Conservation (phyloP, 2,329 filamentous ascomycete genomes). For the Kalaharituber pfeilii region DNA sequence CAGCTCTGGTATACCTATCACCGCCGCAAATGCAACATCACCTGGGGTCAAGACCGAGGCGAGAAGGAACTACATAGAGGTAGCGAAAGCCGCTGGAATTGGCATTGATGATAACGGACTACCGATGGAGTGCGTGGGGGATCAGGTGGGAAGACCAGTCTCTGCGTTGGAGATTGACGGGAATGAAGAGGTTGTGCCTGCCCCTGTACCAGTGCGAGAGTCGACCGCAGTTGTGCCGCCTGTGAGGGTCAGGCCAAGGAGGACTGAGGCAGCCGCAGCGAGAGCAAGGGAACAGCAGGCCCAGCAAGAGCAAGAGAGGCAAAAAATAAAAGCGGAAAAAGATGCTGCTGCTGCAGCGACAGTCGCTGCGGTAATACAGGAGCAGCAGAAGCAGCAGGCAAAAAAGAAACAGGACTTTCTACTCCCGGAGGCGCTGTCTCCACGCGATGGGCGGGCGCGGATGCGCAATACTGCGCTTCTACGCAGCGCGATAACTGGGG, state of each 20-base stretch:
- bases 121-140: conserved; percentile 15
- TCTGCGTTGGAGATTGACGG: conserved; percentile 2
- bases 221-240: conserved; percentile 8
- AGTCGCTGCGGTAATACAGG: neutral
- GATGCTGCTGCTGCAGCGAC: neutral
- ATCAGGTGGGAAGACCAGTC: conserved; percentile 8
- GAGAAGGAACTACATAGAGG: conserved; percentile 19
- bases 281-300: neutral
- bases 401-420: conserved; percentile 12
- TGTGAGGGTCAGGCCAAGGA: neutral
- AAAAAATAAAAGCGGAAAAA: conserved; percentile 5
- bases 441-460: conserved; percentile 18
- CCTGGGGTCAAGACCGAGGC: conserved; percentile 8
- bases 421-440: conserved; percentile 17
- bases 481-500: neutral
- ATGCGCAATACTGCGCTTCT: conserved; percentile 10
- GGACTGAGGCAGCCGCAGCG: conserved; percentile 4
- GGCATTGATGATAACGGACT: conserved; percentile 18
- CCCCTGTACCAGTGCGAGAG: conserved; percentile 4
- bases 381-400: conserved; percentile 4
- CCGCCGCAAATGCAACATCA: neutral
- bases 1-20: neutral
- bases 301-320: neutral
- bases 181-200: neutral
- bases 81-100: conserved; percentile 20